Percentiles rank a stretch among this genome's conserved stretches.
phyloP scores from a whole-genome alignment of 1,284 basidiomycete genomes.

The Singerocomus rubriflavus region DNA sequence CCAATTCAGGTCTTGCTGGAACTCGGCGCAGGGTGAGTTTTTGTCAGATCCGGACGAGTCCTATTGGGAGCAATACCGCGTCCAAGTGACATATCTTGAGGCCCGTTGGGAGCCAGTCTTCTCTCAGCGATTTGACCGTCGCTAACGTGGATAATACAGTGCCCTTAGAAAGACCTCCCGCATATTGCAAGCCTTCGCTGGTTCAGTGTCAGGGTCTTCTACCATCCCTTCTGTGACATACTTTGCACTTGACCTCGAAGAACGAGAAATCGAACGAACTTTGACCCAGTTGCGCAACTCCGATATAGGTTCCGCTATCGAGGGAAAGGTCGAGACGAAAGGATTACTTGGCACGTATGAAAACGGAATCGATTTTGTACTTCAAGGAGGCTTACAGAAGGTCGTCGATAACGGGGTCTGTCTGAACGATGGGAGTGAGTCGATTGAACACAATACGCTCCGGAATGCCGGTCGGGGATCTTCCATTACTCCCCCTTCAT shows the following conservation, averaged over 20 bases:
- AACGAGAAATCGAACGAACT: slow-evolving; percentile 81
- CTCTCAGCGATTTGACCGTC: background rate
- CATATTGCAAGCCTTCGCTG: slow-evolving; percentile 74
- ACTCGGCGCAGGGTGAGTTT: slow-evolving; percentile 80
- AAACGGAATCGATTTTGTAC: slow-evolving; percentile 69
- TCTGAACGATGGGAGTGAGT: background rate
- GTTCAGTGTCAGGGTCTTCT: slow-evolving; percentile 38
- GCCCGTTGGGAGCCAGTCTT: background rate
- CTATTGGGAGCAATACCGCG: background rate
- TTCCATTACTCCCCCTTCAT: slow-evolving; percentile 37
- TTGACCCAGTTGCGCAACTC: slow-evolving; percentile 66
- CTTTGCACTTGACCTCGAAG: slow-evolving; percentile 92
- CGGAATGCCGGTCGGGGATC: slow-evolving; percentile 19
- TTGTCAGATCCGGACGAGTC: background rate
- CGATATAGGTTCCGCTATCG: slow-evolving; percentile 59
- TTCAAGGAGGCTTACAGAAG: slow-evolving; percentile 52
- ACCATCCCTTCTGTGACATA: slow-evolving; percentile 67
- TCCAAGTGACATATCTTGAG: background rate
- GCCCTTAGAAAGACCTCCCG: slow-evolving; percentile 89
- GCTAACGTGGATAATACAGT: slow-evolving; percentile 41
- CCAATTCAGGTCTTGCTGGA: slow-evolving; percentile 67
- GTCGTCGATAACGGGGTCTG: background rate
- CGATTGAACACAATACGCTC: slow-evolving; percentile 4
- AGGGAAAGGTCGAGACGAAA: slow-evolving; percentile 70
- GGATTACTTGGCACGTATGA: slow-evolving; percentile 92